phyloP scores from a whole-genome alignment of 202 grass and related monocot species.

The Zoysia matrella region DNA sequence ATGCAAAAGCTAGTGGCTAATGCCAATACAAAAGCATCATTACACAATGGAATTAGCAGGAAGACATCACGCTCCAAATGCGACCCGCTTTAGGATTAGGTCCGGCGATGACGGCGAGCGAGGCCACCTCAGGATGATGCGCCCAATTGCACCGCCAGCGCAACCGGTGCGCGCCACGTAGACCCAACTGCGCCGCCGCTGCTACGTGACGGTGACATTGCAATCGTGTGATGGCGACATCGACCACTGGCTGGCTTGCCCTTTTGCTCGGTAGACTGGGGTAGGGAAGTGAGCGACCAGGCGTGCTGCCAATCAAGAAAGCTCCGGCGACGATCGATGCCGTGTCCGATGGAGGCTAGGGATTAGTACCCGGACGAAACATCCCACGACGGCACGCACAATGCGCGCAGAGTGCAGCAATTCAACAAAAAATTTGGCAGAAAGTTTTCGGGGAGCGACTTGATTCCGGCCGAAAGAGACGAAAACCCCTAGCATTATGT shows the following conservation, averaged over 20 bases:
- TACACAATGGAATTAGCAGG: constrained; percentile 51
- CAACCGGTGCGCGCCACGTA: constrained; percentile 54
- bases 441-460: background rate
- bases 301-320: constrained; percentile 20
- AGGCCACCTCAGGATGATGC: constrained; percentile 34
- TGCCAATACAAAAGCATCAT: constrained; percentile 42
- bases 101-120: constrained; percentile 19
- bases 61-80: background rate
- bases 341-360: background rate
- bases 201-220: constrained; percentile 12
- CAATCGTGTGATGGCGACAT: constrained; percentile 33
- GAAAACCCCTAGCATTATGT: background rate
- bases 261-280: constrained; percentile 1
- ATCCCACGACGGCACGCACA: background rate
- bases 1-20: constrained; percentile 6
- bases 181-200: constrained; percentile 44
- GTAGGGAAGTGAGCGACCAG: background rate
- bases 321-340: background rate
- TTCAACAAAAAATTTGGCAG: background rate
- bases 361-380: background rate
- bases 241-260: background rate
- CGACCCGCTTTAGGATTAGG: constrained; percentile 31
- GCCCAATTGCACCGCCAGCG: constrained; percentile 48
- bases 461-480: background rate
- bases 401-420: background rate